Percentiles rank a stretch among this genome's conserved stretches.
phyloP scores from a whole-genome alignment of 2,329 filamentous ascomycete genomes.

The Ophioceras dolichostomum region DNA sequence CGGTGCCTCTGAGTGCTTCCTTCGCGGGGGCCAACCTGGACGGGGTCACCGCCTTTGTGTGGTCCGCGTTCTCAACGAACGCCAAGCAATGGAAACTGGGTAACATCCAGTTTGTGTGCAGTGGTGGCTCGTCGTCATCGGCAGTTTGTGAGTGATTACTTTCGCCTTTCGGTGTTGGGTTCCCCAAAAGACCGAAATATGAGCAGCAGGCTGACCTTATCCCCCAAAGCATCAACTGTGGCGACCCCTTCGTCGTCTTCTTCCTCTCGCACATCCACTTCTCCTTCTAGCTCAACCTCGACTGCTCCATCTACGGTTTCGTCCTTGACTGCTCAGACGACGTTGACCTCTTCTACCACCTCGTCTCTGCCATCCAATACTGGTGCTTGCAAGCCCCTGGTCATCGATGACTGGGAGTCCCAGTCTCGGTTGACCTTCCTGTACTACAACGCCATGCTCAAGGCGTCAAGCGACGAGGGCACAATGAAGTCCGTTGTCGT shows the following conservation, averaged over 20 bases:
- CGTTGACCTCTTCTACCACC: constrained; percentile 5
- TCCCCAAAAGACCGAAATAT: no score
- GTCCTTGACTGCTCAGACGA: constrained; percentile 2
- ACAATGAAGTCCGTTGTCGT: constrained; percentile 44
- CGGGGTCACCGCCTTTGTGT: constrained; percentile 7
- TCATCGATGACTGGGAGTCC: constrained; percentile 47
- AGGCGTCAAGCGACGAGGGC: constrained; percentile 42
- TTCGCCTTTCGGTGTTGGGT: no score
- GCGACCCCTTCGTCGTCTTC: constrained; percentile 10
- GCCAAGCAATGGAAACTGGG: constrained; percentile 6
- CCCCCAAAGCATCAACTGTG: constrained; percentile 14
- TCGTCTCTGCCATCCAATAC: constrained; percentile 7
- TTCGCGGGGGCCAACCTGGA: constrained; percentile 32
- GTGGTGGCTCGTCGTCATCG: not conserved
- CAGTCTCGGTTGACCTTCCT: constrained; percentile 50
- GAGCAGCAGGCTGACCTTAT: not conserved
- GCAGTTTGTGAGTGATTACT: not conserved
- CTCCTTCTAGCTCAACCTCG: not conserved
- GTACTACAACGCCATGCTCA: constrained; percentile 44
- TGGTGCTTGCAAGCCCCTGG: constrained; percentile 12
- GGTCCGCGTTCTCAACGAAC: constrained; percentile 6
- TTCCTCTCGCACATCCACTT: constrained; percentile 2
- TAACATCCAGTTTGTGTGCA: constrained; percentile 8
- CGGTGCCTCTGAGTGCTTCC: constrained; percentile 8
- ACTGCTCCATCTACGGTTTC: constrained; percentile 3